Percentiles rank a stretch among this genome's conserved stretches.
These are phyloP conservation scores for Fraxinus americana DNA, from an alignment of 257 asterid genomes.

Conservation along the genomic window DNA sequence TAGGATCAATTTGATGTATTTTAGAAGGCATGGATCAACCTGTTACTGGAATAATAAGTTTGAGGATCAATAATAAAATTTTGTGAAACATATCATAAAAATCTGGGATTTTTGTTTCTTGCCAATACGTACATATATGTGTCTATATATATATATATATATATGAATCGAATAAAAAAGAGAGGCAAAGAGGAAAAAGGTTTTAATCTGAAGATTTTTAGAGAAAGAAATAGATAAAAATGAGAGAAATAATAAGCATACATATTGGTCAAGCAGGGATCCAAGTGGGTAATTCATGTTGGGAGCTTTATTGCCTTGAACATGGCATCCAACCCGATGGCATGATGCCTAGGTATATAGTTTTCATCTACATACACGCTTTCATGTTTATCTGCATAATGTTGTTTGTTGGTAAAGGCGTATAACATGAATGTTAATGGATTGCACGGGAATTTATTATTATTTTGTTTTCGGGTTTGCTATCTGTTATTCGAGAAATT, in stretches of 20 bases:
- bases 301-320: conserved; percentile 17
- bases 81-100: background rate
- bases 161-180: background rate
- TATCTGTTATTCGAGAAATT: background rate
- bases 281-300: conserved; percentile 17
- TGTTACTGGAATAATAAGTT: background rate
- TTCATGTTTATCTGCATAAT: background rate
- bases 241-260: conserved; percentile 14
- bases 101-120: too few species aligned
- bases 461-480: background rate
- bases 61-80: background rate
- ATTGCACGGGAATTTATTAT: too few species aligned
- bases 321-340: conserved; percentile 13
- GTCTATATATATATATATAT: background rate
- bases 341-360: conserved; percentile 1
- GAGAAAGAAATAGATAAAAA: background rate
- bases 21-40: background rate
- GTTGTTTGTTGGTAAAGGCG: background rate
- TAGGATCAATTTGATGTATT: background rate
- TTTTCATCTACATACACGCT: background rate
- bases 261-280: conserved; percentile 19
- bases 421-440: background rate
- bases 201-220: background rate
- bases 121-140: background rate
- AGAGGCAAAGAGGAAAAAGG: background rate